phyloP scores from a whole-genome alignment of 805 yeast genomes.

The Ogataea minuta region DNA sequence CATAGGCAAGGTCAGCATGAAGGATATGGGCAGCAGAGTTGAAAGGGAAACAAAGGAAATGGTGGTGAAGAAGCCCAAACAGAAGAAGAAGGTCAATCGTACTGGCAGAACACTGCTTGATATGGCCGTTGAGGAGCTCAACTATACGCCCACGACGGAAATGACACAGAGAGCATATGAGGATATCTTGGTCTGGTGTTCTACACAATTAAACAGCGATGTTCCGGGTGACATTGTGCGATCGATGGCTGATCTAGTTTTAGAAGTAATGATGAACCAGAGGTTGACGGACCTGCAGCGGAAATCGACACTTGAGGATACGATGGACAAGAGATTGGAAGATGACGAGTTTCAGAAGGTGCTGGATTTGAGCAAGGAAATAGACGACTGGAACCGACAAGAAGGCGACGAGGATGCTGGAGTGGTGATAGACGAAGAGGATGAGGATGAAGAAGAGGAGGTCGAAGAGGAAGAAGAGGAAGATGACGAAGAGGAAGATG shows the following conservation, averaged over 20 bases:
- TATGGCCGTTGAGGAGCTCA: slow-evolving; percentile 44
- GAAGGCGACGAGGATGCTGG: slow-evolving; percentile 37
- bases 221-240: slow-evolving; percentile 70
- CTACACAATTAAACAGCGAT: slow-evolving; percentile 57
- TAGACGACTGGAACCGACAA: slow-evolving; percentile 46
- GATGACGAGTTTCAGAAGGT: slow-evolving; percentile 48
- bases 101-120: slow-evolving; percentile 32
- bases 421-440: slow-evolving; percentile 39
- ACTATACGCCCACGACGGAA: slow-evolving; percentile 62
- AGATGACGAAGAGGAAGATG: slow-evolving; percentile 28
- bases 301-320: slow-evolving; percentile 49
- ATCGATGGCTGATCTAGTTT: slow-evolving; percentile 66
- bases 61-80: slow-evolving; percentile 6
- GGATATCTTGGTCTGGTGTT: slow-evolving; percentile 58
- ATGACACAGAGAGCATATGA: slow-evolving; percentile 53
- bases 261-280: slow-evolving; percentile 54
- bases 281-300: slow-evolving; percentile 41
- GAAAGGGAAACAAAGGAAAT: slow-evolving; percentile 4
- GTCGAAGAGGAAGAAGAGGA: slow-evolving; percentile 32
- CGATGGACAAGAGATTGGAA: slow-evolving; percentile 42
- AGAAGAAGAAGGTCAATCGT: slow-evolving; percentile 13
- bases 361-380: slow-evolving; percentile 40
- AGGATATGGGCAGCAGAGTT: slow-evolving; percentile 58
- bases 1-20: slow-evolving; percentile 61
- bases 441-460: slow-evolving; percentile 34